phyloP scores from a whole-genome alignment of 208 protist genomes.

The Wallacemonas collosoma region DNA sequence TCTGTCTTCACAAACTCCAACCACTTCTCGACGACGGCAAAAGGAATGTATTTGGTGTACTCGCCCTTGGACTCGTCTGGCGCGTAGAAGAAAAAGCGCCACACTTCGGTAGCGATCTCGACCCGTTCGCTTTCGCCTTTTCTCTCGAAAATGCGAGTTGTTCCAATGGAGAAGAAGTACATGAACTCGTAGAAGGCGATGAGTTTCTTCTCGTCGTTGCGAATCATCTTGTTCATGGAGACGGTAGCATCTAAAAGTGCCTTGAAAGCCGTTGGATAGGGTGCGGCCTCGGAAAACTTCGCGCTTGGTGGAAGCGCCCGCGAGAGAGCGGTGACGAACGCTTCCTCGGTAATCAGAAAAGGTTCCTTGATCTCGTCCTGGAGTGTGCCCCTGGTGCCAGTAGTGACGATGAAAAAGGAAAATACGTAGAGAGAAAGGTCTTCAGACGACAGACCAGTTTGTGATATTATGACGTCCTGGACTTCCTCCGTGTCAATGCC shows the following conservation, averaged over 20 bases:
- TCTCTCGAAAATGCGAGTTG: constrained; percentile 16
- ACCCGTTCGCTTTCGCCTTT: constrained; percentile 32
- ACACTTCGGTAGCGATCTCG: constrained; percentile 65
- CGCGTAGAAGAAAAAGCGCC: constrained; percentile 58
- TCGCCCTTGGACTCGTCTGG: constrained; percentile 19
- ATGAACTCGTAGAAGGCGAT: constrained; percentile 60
- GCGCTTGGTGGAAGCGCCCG: constrained; percentile 18
- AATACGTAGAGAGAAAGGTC: constrained; percentile 72
- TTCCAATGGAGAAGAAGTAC: constrained; percentile 48
- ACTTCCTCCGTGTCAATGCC: constrained; percentile 12
- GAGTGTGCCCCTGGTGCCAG: constrained; percentile 1
- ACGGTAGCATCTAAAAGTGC: constrained; percentile 28
- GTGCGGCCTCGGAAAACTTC: constrained; percentile 16
- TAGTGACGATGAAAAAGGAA: constrained; percentile 46
- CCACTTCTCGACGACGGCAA: constrained; percentile 54
- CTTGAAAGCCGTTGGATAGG: constrained; percentile 35
- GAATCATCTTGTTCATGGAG: constrained; percentile 28
- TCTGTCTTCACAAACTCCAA: constrained; percentile 47
- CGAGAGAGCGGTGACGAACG: constrained; percentile 42
- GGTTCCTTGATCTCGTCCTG: constrained; percentile 15
- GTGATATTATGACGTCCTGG: constrained; percentile 32
- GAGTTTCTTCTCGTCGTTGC: constrained; percentile 27
- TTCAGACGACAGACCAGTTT: constrained; percentile 45
- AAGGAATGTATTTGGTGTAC: constrained; percentile 51
- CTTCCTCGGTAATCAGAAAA: constrained; percentile 44